Percentiles rank a stretch among this genome's conserved stretches.
Conservation (phyloP, 1,139 yeast genomes). For the Zygoascus hellenicus region DNA sequence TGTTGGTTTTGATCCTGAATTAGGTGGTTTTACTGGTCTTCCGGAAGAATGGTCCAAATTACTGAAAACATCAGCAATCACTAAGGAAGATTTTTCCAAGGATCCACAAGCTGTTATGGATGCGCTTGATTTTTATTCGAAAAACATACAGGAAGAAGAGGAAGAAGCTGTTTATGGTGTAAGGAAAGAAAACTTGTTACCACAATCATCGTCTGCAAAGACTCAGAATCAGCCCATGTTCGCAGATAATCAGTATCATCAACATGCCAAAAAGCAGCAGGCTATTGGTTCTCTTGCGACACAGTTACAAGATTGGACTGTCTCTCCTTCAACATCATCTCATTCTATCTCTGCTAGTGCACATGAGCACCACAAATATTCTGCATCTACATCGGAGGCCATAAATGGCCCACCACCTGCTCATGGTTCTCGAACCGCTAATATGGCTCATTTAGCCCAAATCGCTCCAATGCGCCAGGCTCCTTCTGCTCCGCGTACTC, state of each 20-base stretch:
- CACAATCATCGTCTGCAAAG: slow-evolving; percentile 42
- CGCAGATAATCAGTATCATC: not conserved
- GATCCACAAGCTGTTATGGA: slow-evolving; percentile 60
- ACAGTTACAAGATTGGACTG: slow-evolving; percentile 30
- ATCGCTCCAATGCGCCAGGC: slow-evolving; percentile 30
- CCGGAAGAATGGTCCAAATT: slow-evolving; percentile 43
- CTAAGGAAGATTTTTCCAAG: slow-evolving; percentile 41
- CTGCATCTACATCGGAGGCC: slow-evolving; percentile 8
- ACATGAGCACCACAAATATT: not conserved
- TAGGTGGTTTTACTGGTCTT: slow-evolving; percentile 44
- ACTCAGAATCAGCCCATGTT: slow-evolving; percentile 5
- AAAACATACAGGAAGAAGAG: slow-evolving; percentile 16
- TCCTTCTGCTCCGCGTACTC: slow-evolving; percentile 21
- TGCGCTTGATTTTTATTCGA: slow-evolving; percentile 73
- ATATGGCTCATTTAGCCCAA: slow-evolving; percentile 25
- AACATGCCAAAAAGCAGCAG: slow-evolving; percentile 1
- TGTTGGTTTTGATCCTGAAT: slow-evolving; percentile 41
- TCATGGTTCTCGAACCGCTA: slow-evolving; percentile 23
- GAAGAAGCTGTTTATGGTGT: slow-evolving; percentile 31
- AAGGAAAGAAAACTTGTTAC: slow-evolving; percentile 85
- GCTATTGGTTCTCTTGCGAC: slow-evolving; percentile 11
- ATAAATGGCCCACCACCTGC: slow-evolving; percentile 10
- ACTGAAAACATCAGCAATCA: slow-evolving; percentile 39
- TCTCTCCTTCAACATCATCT: slow-evolving; percentile 21
- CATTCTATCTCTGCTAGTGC: slow-evolving; percentile 4